Conservation (phyloP, 257 asterid species). For the Echites panduratus region DNA sequence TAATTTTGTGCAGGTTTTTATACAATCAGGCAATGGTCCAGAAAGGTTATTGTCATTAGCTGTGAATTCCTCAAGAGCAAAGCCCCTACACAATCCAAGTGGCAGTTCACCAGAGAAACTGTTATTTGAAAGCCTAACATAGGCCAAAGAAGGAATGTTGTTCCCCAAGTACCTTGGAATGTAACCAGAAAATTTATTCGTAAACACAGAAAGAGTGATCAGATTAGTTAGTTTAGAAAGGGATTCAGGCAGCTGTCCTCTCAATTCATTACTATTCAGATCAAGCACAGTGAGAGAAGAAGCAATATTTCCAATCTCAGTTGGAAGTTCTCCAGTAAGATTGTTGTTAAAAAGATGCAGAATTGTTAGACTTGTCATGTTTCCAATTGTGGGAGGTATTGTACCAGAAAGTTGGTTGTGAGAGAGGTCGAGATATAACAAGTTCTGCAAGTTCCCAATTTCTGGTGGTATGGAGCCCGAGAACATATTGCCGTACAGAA, state of each 20-base stretch:
- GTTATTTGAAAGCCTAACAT: constrained; percentile 50
- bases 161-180: constrained; percentile 59
- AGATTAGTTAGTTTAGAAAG: constrained; percentile 43
- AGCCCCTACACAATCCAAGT: constrained; percentile 46
- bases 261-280: constrained; percentile 44
- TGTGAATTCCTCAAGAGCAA: constrained; percentile 43
- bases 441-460: constrained; percentile 42
- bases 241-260: constrained; percentile 57
- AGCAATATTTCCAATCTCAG: constrained; percentile 52
- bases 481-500: constrained; percentile 40
- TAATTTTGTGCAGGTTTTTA: constrained; percentile 50
- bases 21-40: constrained; percentile 63
- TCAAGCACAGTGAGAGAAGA: no score
- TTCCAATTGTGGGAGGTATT: constrained; percentile 52
- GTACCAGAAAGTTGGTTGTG: no score
- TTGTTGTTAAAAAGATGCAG: constrained; percentile 51
- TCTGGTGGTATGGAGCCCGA: constrained; percentile 55
- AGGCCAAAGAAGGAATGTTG: constrained; percentile 32
- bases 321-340: constrained; percentile 55
- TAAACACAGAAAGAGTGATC: constrained; percentile 26
- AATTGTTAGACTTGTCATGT: constrained; percentile 35
- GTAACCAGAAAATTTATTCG: constrained; percentile 48
- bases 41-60: constrained; percentile 46
- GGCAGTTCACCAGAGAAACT: constrained; percentile 72
- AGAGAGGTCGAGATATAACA: no score